phyloP scores from a whole-genome alignment of 23 red algal species.

The Pyropia yezoensis region DNA sequence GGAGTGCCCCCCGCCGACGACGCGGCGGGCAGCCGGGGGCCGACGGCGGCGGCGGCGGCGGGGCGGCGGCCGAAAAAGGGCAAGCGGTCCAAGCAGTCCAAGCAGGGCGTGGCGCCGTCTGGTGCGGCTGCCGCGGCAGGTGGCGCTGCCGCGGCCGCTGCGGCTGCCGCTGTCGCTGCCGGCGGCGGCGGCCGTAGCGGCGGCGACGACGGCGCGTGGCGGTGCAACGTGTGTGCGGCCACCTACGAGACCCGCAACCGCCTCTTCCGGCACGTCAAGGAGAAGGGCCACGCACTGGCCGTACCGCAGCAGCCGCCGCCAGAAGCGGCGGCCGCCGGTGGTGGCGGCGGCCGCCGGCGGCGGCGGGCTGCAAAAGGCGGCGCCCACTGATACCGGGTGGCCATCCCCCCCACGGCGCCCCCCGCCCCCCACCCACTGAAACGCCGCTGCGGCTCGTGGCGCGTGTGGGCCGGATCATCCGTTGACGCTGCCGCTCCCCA shows the following conservation, averaged over 20 bases:
- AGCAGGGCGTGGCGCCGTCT: not conserved
- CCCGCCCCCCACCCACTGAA: no score
- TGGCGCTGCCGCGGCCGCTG: constrained; percentile 2
- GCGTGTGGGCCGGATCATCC: no score
- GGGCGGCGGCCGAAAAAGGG: constrained; percentile 23
- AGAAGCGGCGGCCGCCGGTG: not conserved
- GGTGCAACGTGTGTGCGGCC: constrained; percentile 62
- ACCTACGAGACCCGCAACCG: constrained; percentile 56
- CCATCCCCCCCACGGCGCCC: no score
- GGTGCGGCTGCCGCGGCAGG: constrained; percentile 4
- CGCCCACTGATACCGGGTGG: no score
- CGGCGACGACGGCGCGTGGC: constrained; percentile 4
- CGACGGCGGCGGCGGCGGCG: constrained; percentile 1
- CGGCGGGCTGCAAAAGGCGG: no score
- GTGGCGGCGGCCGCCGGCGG: no score
- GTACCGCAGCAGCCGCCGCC: not conserved
- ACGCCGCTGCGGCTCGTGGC: no score
- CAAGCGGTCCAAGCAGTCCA: constrained; percentile 1
- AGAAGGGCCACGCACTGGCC: constrained; percentile 51
- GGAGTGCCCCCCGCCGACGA: no score
- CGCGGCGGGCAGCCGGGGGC: not conserved
- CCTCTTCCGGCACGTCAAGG: constrained; percentile 69
- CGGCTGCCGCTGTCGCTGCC: constrained; percentile 9
- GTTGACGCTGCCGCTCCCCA: no score
- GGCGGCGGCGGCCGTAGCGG: not conserved